Conservation (phyloP, 257 asterid species). For the Craterostigma plantagineum region DNA sequence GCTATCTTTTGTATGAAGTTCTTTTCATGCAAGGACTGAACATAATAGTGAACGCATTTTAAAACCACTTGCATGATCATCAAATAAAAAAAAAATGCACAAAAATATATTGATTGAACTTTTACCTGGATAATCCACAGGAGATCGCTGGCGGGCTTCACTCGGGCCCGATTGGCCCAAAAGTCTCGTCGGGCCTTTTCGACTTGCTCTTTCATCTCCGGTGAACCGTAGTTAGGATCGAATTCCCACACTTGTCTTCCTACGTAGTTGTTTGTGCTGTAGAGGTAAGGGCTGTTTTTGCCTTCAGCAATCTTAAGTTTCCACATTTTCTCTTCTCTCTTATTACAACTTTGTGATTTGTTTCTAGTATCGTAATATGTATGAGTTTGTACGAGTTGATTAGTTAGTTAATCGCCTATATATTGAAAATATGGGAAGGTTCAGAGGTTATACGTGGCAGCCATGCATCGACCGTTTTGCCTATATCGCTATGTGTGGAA, state of each 20-base stretch:
- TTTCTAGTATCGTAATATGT: no score
- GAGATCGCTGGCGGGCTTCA: slow-evolving; percentile 48
- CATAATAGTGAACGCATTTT: no score
- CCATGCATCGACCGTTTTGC: no score
- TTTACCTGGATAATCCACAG: slow-evolving; percentile 51
- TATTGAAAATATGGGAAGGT: no score
- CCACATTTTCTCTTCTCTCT: slow-evolving; percentile 48
- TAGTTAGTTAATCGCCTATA: no score
- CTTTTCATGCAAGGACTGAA: slow-evolving; percentile 63
- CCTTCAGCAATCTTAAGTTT: slow-evolving; percentile 40
- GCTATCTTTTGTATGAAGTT: slow-evolving; percentile 50
- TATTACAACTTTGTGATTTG: no score
- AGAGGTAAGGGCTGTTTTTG: slow-evolving; percentile 26
- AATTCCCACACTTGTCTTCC: slow-evolving; percentile 56
- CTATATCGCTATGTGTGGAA: no score
- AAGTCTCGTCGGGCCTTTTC: slow-evolving; percentile 32
- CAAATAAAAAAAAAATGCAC: no score
- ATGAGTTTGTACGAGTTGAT: no score
- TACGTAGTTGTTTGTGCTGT: slow-evolving; percentile 45
- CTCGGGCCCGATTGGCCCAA: slow-evolving; percentile 30
- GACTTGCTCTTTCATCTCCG: slow-evolving; percentile 27
- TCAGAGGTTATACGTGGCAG: no score
- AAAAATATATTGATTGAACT: no score
- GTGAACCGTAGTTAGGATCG: slow-evolving; percentile 27
- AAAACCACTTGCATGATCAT: no score